Base-by-base conservation (phyloP, 2,329 filamentous ascomycete species). In the Parastagonospora avenae region DNA sequence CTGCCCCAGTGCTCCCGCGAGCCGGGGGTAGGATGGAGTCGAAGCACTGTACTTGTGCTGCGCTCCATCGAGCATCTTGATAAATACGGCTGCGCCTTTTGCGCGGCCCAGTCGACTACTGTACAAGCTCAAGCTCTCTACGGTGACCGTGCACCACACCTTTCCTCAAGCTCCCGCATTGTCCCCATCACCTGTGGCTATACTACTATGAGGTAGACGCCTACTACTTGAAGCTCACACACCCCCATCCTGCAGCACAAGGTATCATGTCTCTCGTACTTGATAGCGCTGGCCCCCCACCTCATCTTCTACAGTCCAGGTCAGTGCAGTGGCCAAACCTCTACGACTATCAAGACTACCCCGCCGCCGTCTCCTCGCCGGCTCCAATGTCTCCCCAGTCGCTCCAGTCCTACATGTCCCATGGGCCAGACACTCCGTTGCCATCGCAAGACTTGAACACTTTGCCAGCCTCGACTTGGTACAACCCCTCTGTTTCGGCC, bases 271-370 rank as follows among this genome's bases (percentile, higher is more conserved):
- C 70, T 53, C 61, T 67, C 50, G 60, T 68, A 55, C 60, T 72
- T 59, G 66, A 72, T 62, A 57, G 59, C 64, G 54, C 67, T 57
- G 64, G 67, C 60, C 68, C 67, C 61, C 67, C 64, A 62, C 66
- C 68, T 35, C 68, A 70, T 62, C 63, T 69, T 32, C 64, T 68
- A 57, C 60, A 63, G 33, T 58, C 52, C 33, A 65, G 56, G 42
- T 47, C 62, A 44, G 49, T 60, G 45, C 62, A 60, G 50, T 73
- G 68, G 69, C 61, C 66, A 29, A 59, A 51, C 44, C 50, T 65
- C 28, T 69, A 68, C 58, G 55, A 50, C 36, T 45, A 57, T 42
- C 60, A 67, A 49, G 54, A 60, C 52, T 65, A 63, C 54, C 56
- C 61, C 53, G 52, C 64, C 44, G 50, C 64, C 32, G 51, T 54